phyloP scores from a whole-genome alignment of 108 stramenopile species.

The Parmales sp. region DNA sequence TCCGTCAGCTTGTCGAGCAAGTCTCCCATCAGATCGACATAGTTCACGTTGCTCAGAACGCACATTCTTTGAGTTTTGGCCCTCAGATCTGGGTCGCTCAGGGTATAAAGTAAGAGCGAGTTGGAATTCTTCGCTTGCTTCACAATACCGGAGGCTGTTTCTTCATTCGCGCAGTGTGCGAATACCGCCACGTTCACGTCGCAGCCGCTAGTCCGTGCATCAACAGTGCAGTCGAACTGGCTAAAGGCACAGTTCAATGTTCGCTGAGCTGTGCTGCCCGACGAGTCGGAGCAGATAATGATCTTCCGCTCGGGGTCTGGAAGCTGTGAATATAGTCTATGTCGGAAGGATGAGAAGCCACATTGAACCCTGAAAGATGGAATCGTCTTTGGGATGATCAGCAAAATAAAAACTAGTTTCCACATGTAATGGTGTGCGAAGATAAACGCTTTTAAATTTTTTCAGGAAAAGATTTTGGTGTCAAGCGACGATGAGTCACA shows the following conservation, averaged over 20 bases:
- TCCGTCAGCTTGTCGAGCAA: conserved; percentile 20
- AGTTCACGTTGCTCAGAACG: neutral
- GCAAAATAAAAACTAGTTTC: too few species aligned
- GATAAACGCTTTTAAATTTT: too few species aligned
- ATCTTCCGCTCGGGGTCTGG: conserved; percentile 5
- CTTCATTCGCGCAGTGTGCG: conserved; percentile 20
- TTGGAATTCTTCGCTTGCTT: conserved; percentile 16
- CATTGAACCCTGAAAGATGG: too few species aligned
- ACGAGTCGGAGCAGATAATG: conserved; percentile 28
- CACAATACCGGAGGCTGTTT: conserved; percentile 19
- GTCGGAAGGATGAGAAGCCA: too few species aligned
- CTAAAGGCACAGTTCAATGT: conserved; percentile 22
- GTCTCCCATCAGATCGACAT: conserved; percentile 36
- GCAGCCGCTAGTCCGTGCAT: neutral
- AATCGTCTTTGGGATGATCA: too few species aligned
- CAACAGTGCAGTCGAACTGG: conserved; percentile 32
- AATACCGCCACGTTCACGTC: conserved; percentile 13
- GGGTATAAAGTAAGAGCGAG: conserved; percentile 31
- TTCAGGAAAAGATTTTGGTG: too few species aligned
- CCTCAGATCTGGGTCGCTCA: conserved; percentile 29
- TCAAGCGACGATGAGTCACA: too few species aligned
- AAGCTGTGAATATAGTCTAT: too few species aligned
- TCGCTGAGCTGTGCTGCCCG: conserved; percentile 30
- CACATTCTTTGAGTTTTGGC: conserved; percentile 15
- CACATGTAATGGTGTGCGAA: too few species aligned